phyloP scores from a whole-genome alignment of 2,329 filamentous ascomycete species.

The Cercospora zeae-maydis region DNA sequence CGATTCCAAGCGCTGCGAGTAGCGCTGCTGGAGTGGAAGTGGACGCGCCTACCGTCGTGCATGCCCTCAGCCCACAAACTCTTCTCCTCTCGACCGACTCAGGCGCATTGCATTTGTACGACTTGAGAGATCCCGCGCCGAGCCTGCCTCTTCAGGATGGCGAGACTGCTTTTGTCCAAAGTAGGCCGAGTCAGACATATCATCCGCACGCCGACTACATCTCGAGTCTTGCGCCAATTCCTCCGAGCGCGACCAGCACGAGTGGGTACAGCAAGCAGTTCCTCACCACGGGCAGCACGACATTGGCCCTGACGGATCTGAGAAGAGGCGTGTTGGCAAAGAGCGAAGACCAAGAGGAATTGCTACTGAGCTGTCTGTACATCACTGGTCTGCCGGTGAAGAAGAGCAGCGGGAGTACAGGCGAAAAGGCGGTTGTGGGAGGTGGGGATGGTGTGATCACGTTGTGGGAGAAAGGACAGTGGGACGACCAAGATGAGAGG shows the following conservation, averaged over 20 bases:
- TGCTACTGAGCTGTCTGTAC: slow-evolving; percentile 76
- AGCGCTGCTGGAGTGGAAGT: slow-evolving; percentile 44
- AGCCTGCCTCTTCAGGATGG: slow-evolving; percentile 36
- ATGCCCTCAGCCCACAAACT: slow-evolving; percentile 80
- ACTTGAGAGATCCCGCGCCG: slow-evolving; percentile 60
- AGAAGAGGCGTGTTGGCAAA: slow-evolving; percentile 79
- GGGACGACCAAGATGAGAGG: slow-evolving; percentile 92
- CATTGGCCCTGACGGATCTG: slow-evolving; percentile 83
- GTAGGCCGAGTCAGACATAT: slow-evolving; percentile 72
- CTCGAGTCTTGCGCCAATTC: slow-evolving; percentile 79
- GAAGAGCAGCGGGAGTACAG: slow-evolving; percentile 59
- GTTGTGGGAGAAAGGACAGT: slow-evolving; percentile 88
- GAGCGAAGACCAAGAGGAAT: slow-evolving; percentile 93
- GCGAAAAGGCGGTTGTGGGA: slow-evolving; percentile 71
- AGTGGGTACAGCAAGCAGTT: slow-evolving; percentile 92
- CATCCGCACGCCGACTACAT: slow-evolving; percentile 91
- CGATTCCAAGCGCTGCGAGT: slow-evolving; percentile 57
- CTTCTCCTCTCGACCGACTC: slow-evolving; percentile 89
- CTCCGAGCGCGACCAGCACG: slow-evolving; percentile 73
- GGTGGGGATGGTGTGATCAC: slow-evolving; percentile 80
- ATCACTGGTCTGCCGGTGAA: slow-evolving; percentile 72
- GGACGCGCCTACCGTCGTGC: slow-evolving; percentile 76
- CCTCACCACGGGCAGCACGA: slow-evolving; percentile 88
- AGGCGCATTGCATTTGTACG: slow-evolving; percentile 81
- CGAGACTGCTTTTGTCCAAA: slow-evolving; percentile 47